These are phyloP conservation scores for Cubamyces lactineus DNA, from an alignment of 768 basidiomycete species.

Conservation along the genomic window DNA sequence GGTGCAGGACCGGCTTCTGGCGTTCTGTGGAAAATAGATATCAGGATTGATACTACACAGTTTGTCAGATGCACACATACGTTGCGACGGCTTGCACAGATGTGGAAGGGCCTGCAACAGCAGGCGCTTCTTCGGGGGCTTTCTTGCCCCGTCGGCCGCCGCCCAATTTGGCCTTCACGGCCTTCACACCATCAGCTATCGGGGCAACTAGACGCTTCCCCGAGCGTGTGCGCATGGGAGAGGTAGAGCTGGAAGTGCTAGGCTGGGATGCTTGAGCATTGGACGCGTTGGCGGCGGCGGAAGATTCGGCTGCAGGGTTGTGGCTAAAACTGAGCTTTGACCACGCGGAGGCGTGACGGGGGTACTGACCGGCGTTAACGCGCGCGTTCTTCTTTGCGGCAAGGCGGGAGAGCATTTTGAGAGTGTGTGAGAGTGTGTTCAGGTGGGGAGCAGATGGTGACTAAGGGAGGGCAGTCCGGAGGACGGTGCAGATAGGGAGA, in stretches of 20 bases:
- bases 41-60: neutral
- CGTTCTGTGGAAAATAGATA: neutral
- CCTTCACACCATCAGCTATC: constrained; percentile 7
- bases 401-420: constrained; percentile 7
- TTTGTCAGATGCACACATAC: neutral
- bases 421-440: neutral
- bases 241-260: neutral
- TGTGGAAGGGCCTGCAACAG: neutral
- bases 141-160: neutral
- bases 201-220: constrained; percentile 4
- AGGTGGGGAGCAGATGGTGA: neutral
- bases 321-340: constrained; percentile 2
- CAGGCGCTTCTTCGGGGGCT: neutral
- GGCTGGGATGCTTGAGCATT: neutral
- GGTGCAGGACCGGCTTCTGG: neutral
- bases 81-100: neutral
- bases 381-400: constrained; percentile 9
- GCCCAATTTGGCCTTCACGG: constrained; percentile 1
- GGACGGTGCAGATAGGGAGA: neutral
- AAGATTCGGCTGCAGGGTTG: neutral
- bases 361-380: neutral
- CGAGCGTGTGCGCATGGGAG: constrained; percentile 16
- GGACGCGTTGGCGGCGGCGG: neutral
- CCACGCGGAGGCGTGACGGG: neutral
- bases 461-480: neutral